These are phyloP conservation scores for Tulasnella sp. DNA, from an alignment of 768 basidiomycete species.

Conservation along the genomic window DNA sequence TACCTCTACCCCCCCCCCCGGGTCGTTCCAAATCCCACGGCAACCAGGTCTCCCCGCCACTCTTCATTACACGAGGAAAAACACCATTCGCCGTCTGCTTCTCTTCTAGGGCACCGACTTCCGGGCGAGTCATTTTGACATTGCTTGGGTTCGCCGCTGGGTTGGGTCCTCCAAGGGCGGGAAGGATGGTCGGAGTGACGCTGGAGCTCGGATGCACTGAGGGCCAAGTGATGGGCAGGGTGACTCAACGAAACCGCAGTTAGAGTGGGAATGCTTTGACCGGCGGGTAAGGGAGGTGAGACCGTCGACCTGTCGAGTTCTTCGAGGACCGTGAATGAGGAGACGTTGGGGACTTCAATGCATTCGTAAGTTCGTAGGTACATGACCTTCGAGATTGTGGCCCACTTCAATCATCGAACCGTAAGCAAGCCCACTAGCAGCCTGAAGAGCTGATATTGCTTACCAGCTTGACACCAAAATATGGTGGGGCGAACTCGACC, in stretches of 20 bases:
- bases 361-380: slow-evolving; percentile 89
- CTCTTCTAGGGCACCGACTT: slow-evolving; percentile 65
- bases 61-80: slow-evolving; percentile 95
- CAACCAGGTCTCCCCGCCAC: slow-evolving; percentile 93
- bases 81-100: slow-evolving; percentile 92
- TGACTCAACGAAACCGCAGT: slow-evolving; percentile 45
- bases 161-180: slow-evolving; percentile 48
- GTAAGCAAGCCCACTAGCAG: too few relatives aligned
- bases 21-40: too few relatives aligned
- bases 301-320: slow-evolving; percentile 74
- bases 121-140: slow-evolving; percentile 46
- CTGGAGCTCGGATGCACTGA: neutral
- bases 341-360: slow-evolving; percentile 58
- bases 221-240: slow-evolving; percentile 56
- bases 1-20: too few relatives aligned
- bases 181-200: neutral
- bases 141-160: slow-evolving; percentile 38
- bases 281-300: slow-evolving; percentile 45
- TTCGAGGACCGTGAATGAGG: slow-evolving; percentile 73
- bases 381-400: slow-evolving; percentile 86
- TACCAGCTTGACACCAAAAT: slow-evolving; percentile 88
- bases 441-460: too few relatives aligned
- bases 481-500: slow-evolving; percentile 84
- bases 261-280: slow-evolving; percentile 29
- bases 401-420: slow-evolving; percentile 56